Conservation (phyloP, 176 grass and related monocot species). For the Cenchrus fungigraminus region DNA sequence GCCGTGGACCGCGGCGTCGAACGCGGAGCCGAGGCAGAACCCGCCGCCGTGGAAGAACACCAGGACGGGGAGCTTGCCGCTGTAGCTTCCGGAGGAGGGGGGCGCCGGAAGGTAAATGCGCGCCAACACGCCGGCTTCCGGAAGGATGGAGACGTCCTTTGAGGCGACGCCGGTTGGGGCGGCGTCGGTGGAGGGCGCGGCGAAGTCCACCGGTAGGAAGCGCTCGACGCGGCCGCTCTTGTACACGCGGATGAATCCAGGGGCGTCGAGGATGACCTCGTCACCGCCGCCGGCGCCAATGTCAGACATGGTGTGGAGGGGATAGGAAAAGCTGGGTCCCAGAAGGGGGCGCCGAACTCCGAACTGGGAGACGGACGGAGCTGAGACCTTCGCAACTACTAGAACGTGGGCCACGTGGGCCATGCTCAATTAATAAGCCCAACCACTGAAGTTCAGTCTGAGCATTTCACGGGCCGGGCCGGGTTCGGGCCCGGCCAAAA, state of each 20-base stretch:
- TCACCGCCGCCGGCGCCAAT: conserved; percentile 35
- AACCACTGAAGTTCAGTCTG: background rate
- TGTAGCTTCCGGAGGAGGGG: background rate
- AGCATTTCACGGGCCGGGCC: too few relatives aligned
- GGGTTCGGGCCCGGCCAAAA: too few relatives aligned
- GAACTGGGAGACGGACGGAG: background rate
- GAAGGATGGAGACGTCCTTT: conserved; percentile 46
- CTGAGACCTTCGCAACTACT: background rate
- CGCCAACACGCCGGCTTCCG: conserved; percentile 22
- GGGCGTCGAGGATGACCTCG: conserved; percentile 57
- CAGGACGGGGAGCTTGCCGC: conserved; percentile 50
- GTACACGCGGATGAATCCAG: conserved; percentile 66
- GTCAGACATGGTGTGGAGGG: conserved; percentile 23
- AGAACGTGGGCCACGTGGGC: conserved; percentile 28
- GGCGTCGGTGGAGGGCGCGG: conserved; percentile 48
- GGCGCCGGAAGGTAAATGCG: conserved; percentile 56
- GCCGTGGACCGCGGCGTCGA: conserved; percentile 45
- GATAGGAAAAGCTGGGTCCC: background rate
- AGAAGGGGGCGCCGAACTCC: background rate
- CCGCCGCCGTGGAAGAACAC: conserved; percentile 67
- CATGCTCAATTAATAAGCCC: background rate
- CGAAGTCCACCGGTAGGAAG: conserved; percentile 50
- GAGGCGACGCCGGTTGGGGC: conserved; percentile 47
- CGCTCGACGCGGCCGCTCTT: conserved; percentile 70
- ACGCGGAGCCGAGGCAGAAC: conserved; percentile 76